Percentiles rank a stretch among this genome's conserved stretches.
These are phyloP conservation scores for Talinum fruticosum DNA, from an alignment of 148 eudicot genomes.

Conservation along the genomic window DNA sequence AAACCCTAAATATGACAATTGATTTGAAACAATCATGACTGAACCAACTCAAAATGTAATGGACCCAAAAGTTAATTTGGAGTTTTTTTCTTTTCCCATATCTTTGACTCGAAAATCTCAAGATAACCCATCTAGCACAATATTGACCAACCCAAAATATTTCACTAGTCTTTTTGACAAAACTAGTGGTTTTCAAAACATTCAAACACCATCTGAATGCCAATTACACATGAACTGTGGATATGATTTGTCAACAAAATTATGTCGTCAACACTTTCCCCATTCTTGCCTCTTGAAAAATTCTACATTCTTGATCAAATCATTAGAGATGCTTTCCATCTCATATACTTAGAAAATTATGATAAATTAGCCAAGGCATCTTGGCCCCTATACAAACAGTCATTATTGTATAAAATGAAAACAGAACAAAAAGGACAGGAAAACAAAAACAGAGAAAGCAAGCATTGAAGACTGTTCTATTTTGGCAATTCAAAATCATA, in stretches of 20 bases:
- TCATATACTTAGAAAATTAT: too few relatives aligned
- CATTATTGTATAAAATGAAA: too few relatives aligned
- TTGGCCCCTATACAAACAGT: neutral
- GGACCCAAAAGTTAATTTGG: too few relatives aligned
- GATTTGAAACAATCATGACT: too few relatives aligned
- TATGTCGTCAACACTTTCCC: neutral
- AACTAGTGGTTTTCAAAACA: too few relatives aligned
- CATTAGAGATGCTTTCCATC: neutral
- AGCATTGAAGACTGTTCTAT: neutral
- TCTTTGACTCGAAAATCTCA: too few relatives aligned
- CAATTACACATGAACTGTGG: too few relatives aligned
- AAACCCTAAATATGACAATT: too few relatives aligned
- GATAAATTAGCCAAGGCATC: neutral
- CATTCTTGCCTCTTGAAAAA: neutral
- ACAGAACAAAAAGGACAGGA: neutral
- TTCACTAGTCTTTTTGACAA: neutral
- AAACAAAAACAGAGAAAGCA: neutral
- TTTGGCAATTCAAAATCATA: neutral
- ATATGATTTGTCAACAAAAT: neutral
- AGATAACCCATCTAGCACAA: neutral
- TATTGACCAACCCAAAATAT: neutral
- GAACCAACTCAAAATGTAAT: too few relatives aligned
- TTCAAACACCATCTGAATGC: too few relatives aligned
- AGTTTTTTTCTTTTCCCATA: too few relatives aligned
- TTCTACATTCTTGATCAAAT: neutral